Evolutionary conservation across 257 asterid genomes (phyloP).

Genomic region (Leptodermis oblonga): DNA sequence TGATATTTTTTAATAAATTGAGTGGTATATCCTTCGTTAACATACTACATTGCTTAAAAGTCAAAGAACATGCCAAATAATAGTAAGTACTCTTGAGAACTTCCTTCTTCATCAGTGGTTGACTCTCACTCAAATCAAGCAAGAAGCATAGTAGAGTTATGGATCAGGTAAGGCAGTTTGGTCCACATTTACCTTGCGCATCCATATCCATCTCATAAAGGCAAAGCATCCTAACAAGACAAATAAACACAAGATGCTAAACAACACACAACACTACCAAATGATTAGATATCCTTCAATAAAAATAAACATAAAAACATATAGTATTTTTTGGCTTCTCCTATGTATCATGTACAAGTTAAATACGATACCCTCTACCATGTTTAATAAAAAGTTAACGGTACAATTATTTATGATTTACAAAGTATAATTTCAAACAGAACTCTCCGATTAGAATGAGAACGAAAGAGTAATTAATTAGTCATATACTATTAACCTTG

Average conservation of each 20-base stretch:
- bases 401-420: neutral
- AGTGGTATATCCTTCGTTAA: too few species aligned
- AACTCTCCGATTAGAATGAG: neutral
- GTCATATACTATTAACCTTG: neutral
- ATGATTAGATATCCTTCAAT: neutral
- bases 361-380: neutral
- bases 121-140: constrained; percentile 31
- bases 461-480: neutral
- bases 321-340: too few species aligned
- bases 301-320: too few species aligned
- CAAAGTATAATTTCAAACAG: neutral
- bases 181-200: constrained; percentile 25
- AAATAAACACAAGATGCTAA: constrained; percentile 9
- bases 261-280: constrained; percentile 8
- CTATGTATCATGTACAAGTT: too few species aligned
- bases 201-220: constrained; percentile 11
- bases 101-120: constrained; percentile 61
- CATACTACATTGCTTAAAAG: constrained; percentile 4
- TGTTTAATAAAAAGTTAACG: neutral
- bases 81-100: too few species aligned
- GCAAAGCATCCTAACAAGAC: constrained; percentile 22
- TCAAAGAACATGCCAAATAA: neutral
- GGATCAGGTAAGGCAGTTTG: constrained; percentile 53
- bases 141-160: constrained; percentile 15
- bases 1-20: too few species aligned